Percentiles rank a stretch among this genome's conserved stretches.
Evolutionary conservation across 768 basidiomycete species (phyloP).

Genomic region (Lactarius hengduanensis): DNA sequence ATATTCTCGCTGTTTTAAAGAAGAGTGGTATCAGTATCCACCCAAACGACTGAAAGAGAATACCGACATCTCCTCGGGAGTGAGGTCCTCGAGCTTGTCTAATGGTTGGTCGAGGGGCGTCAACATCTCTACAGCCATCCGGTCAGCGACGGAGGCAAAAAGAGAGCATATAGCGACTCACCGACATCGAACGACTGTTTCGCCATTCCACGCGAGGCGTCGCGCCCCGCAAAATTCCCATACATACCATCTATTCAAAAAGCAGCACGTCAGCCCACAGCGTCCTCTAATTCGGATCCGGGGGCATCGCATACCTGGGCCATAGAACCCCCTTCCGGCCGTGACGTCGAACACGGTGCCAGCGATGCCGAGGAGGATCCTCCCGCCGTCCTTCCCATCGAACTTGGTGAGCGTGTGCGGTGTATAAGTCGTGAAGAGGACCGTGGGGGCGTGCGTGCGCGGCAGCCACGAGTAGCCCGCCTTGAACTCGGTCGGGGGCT

Average conservation of each 20-base stretch:
- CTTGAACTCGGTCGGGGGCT: slow-evolving; percentile 69
- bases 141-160: slow-evolving; percentile 14
- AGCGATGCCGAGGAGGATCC: slow-evolving; percentile 85
- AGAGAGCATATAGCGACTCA: slow-evolving; percentile 37
- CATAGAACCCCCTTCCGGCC: slow-evolving; percentile 87
- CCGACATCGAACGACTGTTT: slow-evolving; percentile 95
- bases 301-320: slow-evolving; percentile 65
- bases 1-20: slow-evolving; percentile 73
- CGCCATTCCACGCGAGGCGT: slow-evolving; percentile 96
- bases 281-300: not conserved
- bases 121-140: slow-evolving; percentile 68
- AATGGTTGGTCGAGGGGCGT: slow-evolving; percentile 83
- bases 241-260: slow-evolving; percentile 73
- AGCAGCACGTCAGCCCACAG: not conserved
- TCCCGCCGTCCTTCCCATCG: slow-evolving; percentile 58
- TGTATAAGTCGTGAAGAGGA: slow-evolving; percentile 76
- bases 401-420: slow-evolving; percentile 71
- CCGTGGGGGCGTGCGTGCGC: slow-evolving; percentile 70
- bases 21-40: not conserved
- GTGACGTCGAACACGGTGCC: slow-evolving; percentile 93
- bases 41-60: no score
- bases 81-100: slow-evolving; percentile 79
- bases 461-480: slow-evolving; percentile 92
- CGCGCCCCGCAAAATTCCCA: slow-evolving; percentile 95
- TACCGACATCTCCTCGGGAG: slow-evolving; percentile 64